Evolutionary conservation across 768 basidiomycete genomes (phyloP).

Genomic region (Auriculariales sp.): DNA sequence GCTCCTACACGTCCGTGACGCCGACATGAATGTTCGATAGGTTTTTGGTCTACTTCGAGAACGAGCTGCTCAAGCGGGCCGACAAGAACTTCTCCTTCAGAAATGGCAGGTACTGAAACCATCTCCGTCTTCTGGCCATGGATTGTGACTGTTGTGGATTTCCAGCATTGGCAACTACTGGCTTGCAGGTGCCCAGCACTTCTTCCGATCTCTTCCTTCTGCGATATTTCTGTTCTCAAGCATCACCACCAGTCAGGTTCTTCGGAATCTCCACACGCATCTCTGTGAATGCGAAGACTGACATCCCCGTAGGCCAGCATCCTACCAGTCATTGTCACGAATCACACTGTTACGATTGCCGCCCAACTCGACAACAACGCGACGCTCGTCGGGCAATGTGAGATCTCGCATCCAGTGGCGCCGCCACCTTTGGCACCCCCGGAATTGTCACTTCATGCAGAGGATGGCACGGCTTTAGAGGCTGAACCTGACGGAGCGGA

Average conservation of each 20-base stretch:
- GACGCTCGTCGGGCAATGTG: slow-evolving; percentile 79
- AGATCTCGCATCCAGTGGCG: slow-evolving; percentile 74
- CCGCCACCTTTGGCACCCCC: neutral
- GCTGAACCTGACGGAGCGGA: slow-evolving; percentile 1
- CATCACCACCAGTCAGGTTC: slow-evolving; percentile 63
- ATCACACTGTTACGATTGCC: slow-evolving; percentile 90
- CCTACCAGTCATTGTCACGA: slow-evolving; percentile 82
- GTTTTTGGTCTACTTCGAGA: slow-evolving; percentile 85
- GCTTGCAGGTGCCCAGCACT: slow-evolving; percentile 73
- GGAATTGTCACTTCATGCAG: slow-evolving; percentile 2
- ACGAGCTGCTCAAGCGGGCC: slow-evolving; percentile 71
- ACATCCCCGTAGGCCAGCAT: slow-evolving; percentile 45
- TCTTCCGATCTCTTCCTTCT: slow-evolving; percentile 85
- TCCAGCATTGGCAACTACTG: slow-evolving; percentile 80
- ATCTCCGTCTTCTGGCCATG: slow-evolving; percentile 18
- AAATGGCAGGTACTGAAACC: slow-evolving; percentile 57
- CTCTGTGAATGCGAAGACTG: neutral
- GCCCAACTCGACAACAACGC: slow-evolving; percentile 57
- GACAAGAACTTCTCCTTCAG: slow-evolving; percentile 91
- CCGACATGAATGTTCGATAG: slow-evolving; percentile 22
- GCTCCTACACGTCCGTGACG: neutral
- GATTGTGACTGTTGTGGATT: neutral
- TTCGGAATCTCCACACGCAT: slow-evolving; percentile 2
- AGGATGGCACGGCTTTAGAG: slow-evolving; percentile 1
- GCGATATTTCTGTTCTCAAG: slow-evolving; percentile 90